phyloP scores from a whole-genome alignment of 345 rosid species.

The Theobroma cacao region DNA sequence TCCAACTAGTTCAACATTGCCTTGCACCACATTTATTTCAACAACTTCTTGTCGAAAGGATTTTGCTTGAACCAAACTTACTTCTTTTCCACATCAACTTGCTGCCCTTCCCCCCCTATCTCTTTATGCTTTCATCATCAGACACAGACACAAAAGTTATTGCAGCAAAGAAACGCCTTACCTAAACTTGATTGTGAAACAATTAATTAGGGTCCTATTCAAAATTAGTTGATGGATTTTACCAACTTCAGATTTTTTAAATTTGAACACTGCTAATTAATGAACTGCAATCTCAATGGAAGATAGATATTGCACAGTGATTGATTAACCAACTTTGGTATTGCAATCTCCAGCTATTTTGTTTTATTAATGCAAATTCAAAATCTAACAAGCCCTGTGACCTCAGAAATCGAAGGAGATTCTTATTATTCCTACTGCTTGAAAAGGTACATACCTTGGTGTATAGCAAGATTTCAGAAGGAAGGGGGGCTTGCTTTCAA shows the following conservation, averaged over 20 bases:
- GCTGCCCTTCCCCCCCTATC: neutral
- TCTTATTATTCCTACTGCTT: neutral
- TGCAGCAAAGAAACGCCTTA: neutral
- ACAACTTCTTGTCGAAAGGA: neutral
- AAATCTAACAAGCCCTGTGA: neutral
- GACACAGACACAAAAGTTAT: too few relatives aligned
- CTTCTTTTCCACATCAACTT: too few relatives aligned
- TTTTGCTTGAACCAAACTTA: neutral
- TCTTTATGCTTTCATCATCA: neutral
- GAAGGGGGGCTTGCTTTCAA: neutral
- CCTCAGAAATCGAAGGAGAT: neutral
- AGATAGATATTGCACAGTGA: neutral
- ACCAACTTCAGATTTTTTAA: neutral
- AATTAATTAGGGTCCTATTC: neutral
- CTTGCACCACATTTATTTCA: neutral
- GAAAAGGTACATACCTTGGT: neutral
- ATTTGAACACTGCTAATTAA: neutral
- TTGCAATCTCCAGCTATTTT: neutral
- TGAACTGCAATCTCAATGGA: neutral
- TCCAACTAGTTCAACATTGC: neutral
- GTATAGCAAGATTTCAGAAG: neutral
- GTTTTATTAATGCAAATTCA: neutral
- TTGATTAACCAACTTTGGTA: neutral
- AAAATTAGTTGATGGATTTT: neutral
- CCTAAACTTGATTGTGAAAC: conserved; percentile 1